Base-by-base conservation (phyloP, 2,329 filamentous ascomycete genomes). In the Fusarium chlamydosporum region DNA sequence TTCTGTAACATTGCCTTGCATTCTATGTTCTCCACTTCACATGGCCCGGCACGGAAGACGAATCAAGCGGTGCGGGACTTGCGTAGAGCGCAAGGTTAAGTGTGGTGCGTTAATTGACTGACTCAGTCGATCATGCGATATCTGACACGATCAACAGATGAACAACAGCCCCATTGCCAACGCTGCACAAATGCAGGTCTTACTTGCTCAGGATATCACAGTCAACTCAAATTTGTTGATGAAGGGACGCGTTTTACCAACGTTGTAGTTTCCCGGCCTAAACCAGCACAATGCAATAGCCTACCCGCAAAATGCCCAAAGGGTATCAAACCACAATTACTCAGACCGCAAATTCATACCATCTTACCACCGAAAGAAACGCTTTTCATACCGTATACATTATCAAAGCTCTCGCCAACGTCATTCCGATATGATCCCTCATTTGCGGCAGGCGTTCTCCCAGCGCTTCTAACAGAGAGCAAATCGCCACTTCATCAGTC, bases 81-180 rank as follows among this genome's bases (percentile, higher is more conserved):
- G 64, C 27, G 48, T 63, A n/a, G 64, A 67, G n/a, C 64, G 64
- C 38, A 67, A 67, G 38, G 63, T 67, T 7, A 67, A 67, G 41
- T 67, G 64, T 41, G 64, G 64, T 67, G 26, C 26, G 63, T 63
- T 8, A 6, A 18, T 13, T 13, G 35, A 23, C 4, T 31, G 5
- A 12, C 6, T 10, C 3, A 23, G 12, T 7, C 8, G 11, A 13
- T 31, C 1, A 3, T 41, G 38, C 4, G 15, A 18, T 7, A 18
- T 50, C 13, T 20, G 23, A 20, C 23, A 15, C 41, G 23, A n/a
- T 7, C 5, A 7, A 8, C 7, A 67, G 64, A 67, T 29, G 51
- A 67, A 37, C 63, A 67, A 31, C 63, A 67, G n/a, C 64, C 64
- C 5, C 13, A 67, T 20, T 67, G 64, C 6, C 64, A 50, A 11